Conservation (phyloP, 768 basidiomycete species). For the Serendipita indica region DNA sequence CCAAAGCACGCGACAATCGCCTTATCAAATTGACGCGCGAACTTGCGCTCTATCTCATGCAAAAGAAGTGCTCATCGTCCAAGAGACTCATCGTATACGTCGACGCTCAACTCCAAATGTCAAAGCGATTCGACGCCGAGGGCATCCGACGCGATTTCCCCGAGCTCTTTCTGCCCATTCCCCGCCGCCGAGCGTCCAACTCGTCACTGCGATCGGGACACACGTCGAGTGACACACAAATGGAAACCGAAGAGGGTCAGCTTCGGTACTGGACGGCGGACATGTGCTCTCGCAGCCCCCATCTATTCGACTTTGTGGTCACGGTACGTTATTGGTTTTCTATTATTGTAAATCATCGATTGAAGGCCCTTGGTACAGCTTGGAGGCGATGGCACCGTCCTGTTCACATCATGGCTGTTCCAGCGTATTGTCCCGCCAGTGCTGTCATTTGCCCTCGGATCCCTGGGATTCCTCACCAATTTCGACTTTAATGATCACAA, state of each 20-base stretch:
- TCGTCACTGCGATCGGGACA: slow-evolving; percentile 22
- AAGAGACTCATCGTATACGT: slow-evolving; percentile 42
- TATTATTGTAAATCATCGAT: neutral
- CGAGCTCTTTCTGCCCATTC: slow-evolving; percentile 68
- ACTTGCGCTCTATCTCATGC: slow-evolving; percentile 90
- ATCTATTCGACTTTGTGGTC: slow-evolving; percentile 94
- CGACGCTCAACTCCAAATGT: slow-evolving; percentile 75
- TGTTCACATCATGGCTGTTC: slow-evolving; percentile 99
- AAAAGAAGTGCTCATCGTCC: slow-evolving; percentile 39
- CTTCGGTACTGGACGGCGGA: slow-evolving; percentile 93
- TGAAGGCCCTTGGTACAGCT: slow-evolving; percentile 36
- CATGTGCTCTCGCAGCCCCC: slow-evolving; percentile 83
- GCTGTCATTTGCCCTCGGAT: slow-evolving; percentile 91
- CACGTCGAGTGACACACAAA: slow-evolving; percentile 32
- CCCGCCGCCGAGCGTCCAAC: slow-evolving; percentile 58
- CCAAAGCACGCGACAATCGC: slow-evolving; percentile 93
- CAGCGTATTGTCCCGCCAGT: slow-evolving; percentile 98
- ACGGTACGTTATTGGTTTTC: slow-evolving; percentile 45
- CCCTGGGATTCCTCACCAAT: slow-evolving; percentile 92
- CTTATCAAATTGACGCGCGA: slow-evolving; percentile 90
- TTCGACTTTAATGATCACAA: slow-evolving; percentile 85
- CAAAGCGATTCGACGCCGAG: slow-evolving; percentile 85
- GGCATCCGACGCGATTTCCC: slow-evolving; percentile 80
- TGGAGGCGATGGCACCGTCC: slow-evolving; percentile 94
- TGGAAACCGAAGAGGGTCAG: slow-evolving; percentile 59